Conservation (phyloP, 2,329 filamentous ascomycete species). For the Neobulgaria alba region DNA sequence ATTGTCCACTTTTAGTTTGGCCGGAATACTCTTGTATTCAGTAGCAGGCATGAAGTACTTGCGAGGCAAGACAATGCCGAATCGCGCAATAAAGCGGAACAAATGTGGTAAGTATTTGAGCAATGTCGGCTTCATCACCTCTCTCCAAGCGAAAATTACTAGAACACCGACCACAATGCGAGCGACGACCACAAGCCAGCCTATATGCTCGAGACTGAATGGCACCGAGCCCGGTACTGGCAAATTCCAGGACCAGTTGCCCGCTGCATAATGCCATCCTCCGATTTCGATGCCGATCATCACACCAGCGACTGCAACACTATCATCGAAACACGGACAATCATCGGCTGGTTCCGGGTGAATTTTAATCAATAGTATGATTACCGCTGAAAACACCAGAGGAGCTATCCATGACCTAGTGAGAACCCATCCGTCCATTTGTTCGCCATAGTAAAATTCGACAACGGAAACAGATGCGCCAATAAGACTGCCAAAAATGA, state of each 20-base stretch:
- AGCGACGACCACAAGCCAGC: constrained; percentile 51
- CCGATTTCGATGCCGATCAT: constrained; percentile 77
- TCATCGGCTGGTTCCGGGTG: constrained; percentile 95
- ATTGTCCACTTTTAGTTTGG: constrained; percentile 69
- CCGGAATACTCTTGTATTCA: constrained; percentile 78
- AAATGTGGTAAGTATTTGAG: constrained; percentile 73
- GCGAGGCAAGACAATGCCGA: constrained; percentile 72
- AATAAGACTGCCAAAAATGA: constrained; percentile 69
- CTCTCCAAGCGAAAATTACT: constrained; percentile 83
- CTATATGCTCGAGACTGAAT: constrained; percentile 58
- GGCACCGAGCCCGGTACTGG: constrained; percentile 50
- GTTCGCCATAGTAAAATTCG: constrained; percentile 51
- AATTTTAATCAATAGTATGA: constrained; percentile 72
- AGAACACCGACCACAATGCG: constrained; percentile 74
- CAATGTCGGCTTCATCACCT: constrained; percentile 76
- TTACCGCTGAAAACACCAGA: constrained; percentile 51
- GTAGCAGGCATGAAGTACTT: constrained; percentile 88
- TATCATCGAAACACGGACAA: constrained; percentile 95
- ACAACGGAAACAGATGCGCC: constrained; percentile 56
- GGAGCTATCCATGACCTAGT: constrained; percentile 56
- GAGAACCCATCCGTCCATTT: constrained; percentile 64
- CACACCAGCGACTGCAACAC: constrained; percentile 85
- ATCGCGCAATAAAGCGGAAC: constrained; percentile 75
- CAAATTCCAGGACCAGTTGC: constrained; percentile 38
- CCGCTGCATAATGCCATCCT: constrained; percentile 62